Percentiles rank a stretch among this genome's conserved stretches.
Conservation (phyloP, 75 land plant genomes). For the Sequoia sempervirens region DNA sequence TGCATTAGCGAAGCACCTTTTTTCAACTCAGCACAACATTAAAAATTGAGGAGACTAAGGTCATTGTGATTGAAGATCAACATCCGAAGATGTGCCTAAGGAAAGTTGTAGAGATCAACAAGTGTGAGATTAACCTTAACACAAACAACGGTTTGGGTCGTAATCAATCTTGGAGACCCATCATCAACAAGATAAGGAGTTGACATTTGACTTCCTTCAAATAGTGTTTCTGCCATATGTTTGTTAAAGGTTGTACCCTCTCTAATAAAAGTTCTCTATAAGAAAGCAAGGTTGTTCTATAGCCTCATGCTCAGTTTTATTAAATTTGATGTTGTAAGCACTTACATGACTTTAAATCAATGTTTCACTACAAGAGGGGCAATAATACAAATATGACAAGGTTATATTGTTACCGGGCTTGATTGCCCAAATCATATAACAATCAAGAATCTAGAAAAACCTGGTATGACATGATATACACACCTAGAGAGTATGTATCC, state of each 20-base stretch:
- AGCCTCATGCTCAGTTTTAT: background rate
- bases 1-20: too few relatives aligned
- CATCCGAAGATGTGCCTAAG: too few relatives aligned
- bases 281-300: background rate
- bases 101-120: too few relatives aligned
- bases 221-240: background rate
- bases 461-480: background rate
- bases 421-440: background rate
- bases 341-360: background rate
- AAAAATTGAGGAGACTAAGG: too few relatives aligned
- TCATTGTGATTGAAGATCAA: too few relatives aligned
- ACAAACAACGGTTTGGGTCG: too few relatives aligned
- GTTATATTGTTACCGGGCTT: background rate
- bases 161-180: too few relatives aligned
- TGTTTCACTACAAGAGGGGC: background rate
- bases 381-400: background rate
- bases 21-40: too few relatives aligned
- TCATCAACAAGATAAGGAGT: too few relatives aligned
- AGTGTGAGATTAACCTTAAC: too few relatives aligned
- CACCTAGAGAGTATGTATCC: background rate
- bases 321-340: background rate
- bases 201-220: background rate
- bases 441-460: background rate
- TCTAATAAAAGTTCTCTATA: background rate
- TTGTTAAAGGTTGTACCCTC: background rate